These are phyloP conservation scores for Aspergillus incahuasiensis DNA, from an alignment of 495 filamentous ascomycete species.

Conservation along the genomic window DNA sequence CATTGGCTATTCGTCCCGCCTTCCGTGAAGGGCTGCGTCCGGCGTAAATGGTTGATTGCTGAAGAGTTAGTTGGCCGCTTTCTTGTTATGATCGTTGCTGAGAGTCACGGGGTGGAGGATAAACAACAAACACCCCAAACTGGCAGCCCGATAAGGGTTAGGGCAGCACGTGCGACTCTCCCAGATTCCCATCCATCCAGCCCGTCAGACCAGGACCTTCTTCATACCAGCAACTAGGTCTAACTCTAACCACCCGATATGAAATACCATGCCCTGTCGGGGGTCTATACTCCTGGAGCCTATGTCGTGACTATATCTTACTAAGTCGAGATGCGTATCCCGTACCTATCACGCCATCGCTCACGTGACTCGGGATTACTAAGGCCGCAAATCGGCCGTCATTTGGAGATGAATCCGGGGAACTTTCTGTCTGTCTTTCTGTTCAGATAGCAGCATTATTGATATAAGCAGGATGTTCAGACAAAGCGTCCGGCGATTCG, in stretches of 20 bases:
- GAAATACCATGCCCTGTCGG: too few species aligned
- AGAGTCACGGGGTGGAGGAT: constrained; percentile 26
- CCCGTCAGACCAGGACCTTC: too few species aligned
- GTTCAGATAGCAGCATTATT: constrained; percentile 6
- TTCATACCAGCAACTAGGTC: too few species aligned
- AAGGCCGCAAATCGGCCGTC: constrained; percentile 22
- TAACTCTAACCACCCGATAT: too few species aligned
- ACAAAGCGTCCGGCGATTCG: constrained; percentile 51
- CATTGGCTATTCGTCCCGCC: background rate
- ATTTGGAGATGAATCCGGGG: constrained; percentile 7
- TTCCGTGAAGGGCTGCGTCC: background rate
- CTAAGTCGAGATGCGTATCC: background rate
- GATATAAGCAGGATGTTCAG: constrained; percentile 48
- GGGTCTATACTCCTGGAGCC: too few species aligned
- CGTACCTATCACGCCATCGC: constrained; percentile 20
- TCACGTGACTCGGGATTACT: constrained; percentile 21
- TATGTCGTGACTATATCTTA: too few species aligned
- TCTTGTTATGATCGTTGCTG: constrained; percentile 13
- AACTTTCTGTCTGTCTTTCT: constrained; percentile 3
- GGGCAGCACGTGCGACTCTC: constrained; percentile 17
- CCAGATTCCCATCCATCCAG: too few species aligned
- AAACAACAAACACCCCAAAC: constrained; percentile 53
- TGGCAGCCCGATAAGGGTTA: constrained; percentile 37
- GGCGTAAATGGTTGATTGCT: background rate
- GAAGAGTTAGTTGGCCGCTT: background rate